phyloP scores from a whole-genome alignment of 345 rosid species.

The Anastatica hierochuntica region DNA sequence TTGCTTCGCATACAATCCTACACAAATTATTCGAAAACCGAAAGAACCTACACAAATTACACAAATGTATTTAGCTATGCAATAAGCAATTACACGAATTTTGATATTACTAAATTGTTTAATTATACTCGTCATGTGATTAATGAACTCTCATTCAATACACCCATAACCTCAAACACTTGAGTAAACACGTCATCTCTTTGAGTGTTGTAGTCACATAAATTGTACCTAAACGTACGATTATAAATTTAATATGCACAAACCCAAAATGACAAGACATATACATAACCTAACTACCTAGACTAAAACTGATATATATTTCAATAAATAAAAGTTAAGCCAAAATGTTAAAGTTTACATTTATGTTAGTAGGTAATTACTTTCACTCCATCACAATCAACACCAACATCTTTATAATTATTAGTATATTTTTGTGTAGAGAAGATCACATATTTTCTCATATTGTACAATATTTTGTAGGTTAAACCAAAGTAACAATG shows the following conservation, averaged over 20 bases:
- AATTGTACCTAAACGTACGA: conserved; percentile 12
- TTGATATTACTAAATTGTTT: background rate
- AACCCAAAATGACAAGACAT: conserved; percentile 19
- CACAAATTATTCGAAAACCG: too few relatives aligned
- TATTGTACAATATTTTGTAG: too few relatives aligned
- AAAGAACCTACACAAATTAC: too few relatives aligned
- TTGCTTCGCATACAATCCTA: too few relatives aligned
- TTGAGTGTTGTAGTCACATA: conserved; percentile 6
- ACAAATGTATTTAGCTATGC: too few relatives aligned
- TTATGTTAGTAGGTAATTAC: background rate
- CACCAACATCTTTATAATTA: conserved; percentile 17
- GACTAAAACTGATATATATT: conserved; percentile 7
- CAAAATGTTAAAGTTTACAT: conserved; percentile 11
- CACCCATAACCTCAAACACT: conserved; percentile 2
- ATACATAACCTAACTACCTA: conserved; percentile 7
- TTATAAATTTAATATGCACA: conserved; percentile 10
- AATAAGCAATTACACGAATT: background rate
- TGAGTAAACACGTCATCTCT: conserved; percentile 10
- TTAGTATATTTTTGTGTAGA: too few relatives aligned
- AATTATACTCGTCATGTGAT: background rate
- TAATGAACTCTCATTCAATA: background rate
- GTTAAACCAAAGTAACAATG: too few relatives aligned
- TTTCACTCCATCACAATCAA: conserved; percentile 21
- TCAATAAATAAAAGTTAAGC: background rate
- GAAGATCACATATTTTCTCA: too few relatives aligned